Percentiles rank a stretch among this genome's conserved stretches.
Evolutionary conservation across 148 eudicot genomes (phyloP).

Genomic region (Fagopyrum tataricum): DNA sequence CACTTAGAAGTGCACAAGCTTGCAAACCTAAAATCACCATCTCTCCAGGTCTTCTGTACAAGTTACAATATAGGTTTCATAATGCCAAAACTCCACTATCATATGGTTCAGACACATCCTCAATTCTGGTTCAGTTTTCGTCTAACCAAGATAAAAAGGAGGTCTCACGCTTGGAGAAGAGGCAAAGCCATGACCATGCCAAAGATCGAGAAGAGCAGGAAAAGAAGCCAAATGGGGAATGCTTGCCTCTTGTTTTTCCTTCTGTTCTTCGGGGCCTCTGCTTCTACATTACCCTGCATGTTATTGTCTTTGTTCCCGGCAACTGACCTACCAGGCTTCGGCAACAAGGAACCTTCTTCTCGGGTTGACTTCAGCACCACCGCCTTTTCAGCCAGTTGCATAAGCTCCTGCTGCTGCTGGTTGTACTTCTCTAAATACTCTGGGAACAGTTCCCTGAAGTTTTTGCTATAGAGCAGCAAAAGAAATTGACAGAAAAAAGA

Average conservation of each 20-base stretch:
- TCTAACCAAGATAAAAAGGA: not conserved
- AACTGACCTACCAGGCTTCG: slow-evolving; percentile 25
- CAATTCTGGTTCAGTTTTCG: not conserved
- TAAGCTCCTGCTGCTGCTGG: slow-evolving; percentile 40
- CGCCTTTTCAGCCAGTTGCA: slow-evolving; percentile 35
- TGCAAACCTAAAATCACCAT: not conserved
- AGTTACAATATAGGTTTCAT: not conserved
- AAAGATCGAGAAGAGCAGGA: slow-evolving; percentile 57
- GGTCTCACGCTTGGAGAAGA: slow-evolving; percentile 77
- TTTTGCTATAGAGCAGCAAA: slow-evolving; percentile 31
- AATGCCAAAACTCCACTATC: not conserved
- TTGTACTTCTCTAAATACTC: slow-evolving; percentile 82
- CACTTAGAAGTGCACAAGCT: not conserved
- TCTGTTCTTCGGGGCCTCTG: slow-evolving; percentile 31
- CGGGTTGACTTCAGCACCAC: slow-evolving; percentile 20
- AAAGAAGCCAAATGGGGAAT: slow-evolving; percentile 66
- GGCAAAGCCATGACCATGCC: slow-evolving; percentile 87
- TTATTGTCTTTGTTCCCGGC: slow-evolving; percentile 10
- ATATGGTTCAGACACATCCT: not conserved
- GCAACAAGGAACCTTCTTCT: slow-evolving; percentile 24
- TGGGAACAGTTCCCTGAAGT: slow-evolving; percentile 83
- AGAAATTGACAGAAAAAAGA: not conserved
- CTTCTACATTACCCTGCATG: slow-evolving; percentile 23
- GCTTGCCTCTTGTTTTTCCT: slow-evolving; percentile 39
- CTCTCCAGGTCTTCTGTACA: not conserved